Percentiles rank a stretch among this genome's conserved stretches.
phyloP scores from a whole-genome alignment of 2,329 filamentous ascomycete species.

The Leptographium procerum region DNA sequence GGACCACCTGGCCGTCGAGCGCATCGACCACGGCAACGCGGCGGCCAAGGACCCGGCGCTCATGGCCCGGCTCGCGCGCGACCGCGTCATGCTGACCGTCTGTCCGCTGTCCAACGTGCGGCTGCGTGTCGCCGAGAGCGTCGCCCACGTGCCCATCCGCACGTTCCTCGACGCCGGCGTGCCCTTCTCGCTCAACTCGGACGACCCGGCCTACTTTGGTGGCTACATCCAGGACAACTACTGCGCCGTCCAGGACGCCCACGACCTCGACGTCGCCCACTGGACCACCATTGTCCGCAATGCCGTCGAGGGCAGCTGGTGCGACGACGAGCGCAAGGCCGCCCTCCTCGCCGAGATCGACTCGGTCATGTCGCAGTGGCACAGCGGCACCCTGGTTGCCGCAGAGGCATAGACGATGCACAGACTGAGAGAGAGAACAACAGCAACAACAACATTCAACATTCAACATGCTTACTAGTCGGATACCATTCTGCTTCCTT shows the following conservation, averaged over 20 bases:
- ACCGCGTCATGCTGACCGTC: constrained; percentile 53
- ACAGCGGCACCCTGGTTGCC: constrained; percentile 4
- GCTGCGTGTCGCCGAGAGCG: constrained; percentile 40
- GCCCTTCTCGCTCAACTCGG: constrained; percentile 61
- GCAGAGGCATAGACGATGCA: neutral
- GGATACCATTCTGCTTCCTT: neutral
- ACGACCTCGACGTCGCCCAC: constrained; percentile 48
- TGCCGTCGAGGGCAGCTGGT: constrained; percentile 60
- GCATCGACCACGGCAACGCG: constrained; percentile 67
- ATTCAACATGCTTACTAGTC: neutral
- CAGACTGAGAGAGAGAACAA: neutral
- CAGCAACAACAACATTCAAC: neutral
- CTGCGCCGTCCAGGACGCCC: constrained; percentile 63
- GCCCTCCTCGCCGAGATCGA: constrained; percentile 40
- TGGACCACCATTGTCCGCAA: constrained; percentile 54
- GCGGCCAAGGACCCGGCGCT: constrained; percentile 49
- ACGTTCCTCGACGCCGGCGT: constrained; percentile 52
- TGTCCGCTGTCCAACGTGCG: constrained; percentile 66
- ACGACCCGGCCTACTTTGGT: constrained; percentile 67
- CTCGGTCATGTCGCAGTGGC: constrained; percentile 17
- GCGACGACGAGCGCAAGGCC: constrained; percentile 48
- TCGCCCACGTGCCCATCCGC: constrained; percentile 49
- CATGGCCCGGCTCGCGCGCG: constrained; percentile 43
- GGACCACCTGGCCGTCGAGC: constrained; percentile 46
- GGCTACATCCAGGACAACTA: constrained; percentile 67